These are phyloP conservation scores for Lactarius hatsudake DNA, from an alignment of 768 basidiomycete species.

Conservation along the genomic window DNA sequence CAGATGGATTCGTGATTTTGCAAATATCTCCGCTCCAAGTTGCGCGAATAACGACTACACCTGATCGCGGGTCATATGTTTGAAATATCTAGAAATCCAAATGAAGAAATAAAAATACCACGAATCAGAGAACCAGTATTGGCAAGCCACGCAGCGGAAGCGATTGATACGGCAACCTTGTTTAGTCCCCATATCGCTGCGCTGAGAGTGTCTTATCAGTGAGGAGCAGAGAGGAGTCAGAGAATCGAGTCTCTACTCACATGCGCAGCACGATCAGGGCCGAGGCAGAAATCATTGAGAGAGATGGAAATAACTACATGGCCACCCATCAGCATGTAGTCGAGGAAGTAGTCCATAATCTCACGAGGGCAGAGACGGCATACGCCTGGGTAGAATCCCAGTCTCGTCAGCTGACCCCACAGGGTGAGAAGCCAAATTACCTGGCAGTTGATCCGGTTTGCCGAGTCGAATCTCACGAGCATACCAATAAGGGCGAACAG, in stretches of 20 bases:
- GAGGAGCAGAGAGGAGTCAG: too few relatives aligned
- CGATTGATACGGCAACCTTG: background rate
- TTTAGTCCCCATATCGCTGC: constrained; percentile 8
- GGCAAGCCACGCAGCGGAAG: background rate
- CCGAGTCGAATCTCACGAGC: background rate
- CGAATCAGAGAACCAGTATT: background rate
- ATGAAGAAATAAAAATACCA: background rate
- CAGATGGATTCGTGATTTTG: background rate
- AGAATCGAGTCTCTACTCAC: constrained; percentile 7
- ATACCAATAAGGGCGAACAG: background rate
- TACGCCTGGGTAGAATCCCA: background rate
- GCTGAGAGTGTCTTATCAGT: background rate
- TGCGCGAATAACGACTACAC: background rate
- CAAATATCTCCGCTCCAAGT: background rate
- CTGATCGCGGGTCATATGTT: background rate
- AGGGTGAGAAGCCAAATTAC: background rate
- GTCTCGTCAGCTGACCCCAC: background rate
- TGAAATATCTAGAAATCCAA: background rate
- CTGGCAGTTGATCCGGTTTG: background rate
- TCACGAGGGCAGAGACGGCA: background rate
- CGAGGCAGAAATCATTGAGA: constrained; percentile 9
- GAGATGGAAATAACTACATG: background rate
- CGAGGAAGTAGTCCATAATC: background rate
- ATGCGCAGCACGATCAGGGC: constrained; percentile 19
- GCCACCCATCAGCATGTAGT: background rate